Base-by-base conservation (phyloP, 2,329 filamentous ascomycete species). In the Lecanicillium sp. region DNA sequence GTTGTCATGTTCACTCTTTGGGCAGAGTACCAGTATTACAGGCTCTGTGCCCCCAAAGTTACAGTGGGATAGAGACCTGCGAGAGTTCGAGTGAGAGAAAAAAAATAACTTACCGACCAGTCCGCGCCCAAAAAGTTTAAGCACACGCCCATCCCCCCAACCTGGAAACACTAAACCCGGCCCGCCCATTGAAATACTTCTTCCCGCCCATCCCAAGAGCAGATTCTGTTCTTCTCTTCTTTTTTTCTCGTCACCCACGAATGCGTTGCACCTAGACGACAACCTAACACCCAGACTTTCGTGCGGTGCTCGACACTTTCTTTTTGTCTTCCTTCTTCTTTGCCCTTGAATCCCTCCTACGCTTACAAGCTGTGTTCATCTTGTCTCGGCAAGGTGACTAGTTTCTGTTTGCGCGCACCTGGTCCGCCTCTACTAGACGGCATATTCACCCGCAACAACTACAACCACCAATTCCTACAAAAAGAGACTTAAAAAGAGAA, bases 211-310 rank as follows among this genome's bases (percentile, higher is more conserved):
- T 43, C 50, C 46, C 37, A 40, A 42, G 42, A 33, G 32, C 37
- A 47, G 42, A 49, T 43, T 45, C 49, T 51, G 53, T 50, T 54
- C 52, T 49, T 44, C 42, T 44, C 49, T 50, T 53, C 51, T 54
- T 49, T 55, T 55, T 56, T 56, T 49, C 51, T 53, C 59, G 52
- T 61, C 61, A 70, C 67, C 67, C 66, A 68, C 66, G 67, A 67
- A 68, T 68, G 67, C 56, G 62, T 62, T 58, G 52, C 54, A 56
- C 58, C 57, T 57, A 61, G 60, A 59, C 58, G 53, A 54, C 57
- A 55, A 58, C 22, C 33, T 15, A n/a, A n/a, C 22, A 39, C 33
- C 63, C 61, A 56, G 58, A 64, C 50, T 54, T n/a, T 67, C 65
- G 68, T 71, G 68, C 61, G 65, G 65, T 69, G 65, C 55, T 62